A percentile compares a stretch with the other conserved stretches of the same genome.
Evolutionary conservation across 306 rosid genomes (phyloP).

Genomic region (Benincasa hispida): DNA sequence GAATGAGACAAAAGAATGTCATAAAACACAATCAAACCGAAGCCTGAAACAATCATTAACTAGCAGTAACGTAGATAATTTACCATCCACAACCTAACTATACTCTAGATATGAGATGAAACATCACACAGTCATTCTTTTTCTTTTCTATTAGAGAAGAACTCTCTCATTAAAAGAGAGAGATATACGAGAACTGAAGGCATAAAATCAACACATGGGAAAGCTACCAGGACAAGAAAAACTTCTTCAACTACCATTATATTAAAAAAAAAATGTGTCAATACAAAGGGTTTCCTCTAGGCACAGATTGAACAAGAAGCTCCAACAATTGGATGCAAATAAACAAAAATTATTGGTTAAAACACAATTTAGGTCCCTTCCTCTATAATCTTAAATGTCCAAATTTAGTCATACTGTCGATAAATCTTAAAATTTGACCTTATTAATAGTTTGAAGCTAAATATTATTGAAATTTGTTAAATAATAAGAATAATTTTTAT

Average conservation of each 20-base stretch:
- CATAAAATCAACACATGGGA: neutral
- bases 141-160: neutral
- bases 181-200: neutral
- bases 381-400: no score
- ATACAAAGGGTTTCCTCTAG: no score
- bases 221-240: neutral
- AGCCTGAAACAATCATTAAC: neutral
- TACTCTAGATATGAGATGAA: neutral
- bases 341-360: no score
- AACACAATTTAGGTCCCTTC: no score
- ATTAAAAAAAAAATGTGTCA: no score
- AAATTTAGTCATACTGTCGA: no score
- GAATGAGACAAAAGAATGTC: neutral
- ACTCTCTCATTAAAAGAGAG: neutral
- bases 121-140: neutral
- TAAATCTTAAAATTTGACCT: no score
- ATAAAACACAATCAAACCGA: neutral
- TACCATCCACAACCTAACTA: neutral
- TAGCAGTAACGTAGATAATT: neutral
- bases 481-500: no score
- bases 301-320: no score
- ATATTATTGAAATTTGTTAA: neutral
- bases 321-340: no score
- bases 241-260: neutral
- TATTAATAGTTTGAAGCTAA: neutral